Base-by-base conservation (phyloP, 2,329 filamentous ascomycete species). In the Xylaria sp. region DNA sequence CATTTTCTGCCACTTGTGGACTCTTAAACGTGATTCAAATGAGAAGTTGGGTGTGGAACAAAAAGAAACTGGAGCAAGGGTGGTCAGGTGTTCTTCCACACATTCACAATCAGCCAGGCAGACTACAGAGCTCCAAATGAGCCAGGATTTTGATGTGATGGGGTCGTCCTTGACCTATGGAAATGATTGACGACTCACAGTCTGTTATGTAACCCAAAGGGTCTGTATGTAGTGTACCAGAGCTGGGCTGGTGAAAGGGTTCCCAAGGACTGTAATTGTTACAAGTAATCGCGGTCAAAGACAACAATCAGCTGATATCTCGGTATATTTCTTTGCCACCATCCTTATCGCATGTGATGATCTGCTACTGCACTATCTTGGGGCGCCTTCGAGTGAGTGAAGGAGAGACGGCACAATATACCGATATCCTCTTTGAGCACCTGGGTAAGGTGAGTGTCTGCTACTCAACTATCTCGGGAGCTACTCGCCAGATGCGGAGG, bases 311-410 rank as follows among this genome's bases (percentile, higher is more conserved):
- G 33, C 39, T 52, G 63, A 69, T 57, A 25, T 59, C 23, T 70
- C 60, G 51, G 39, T 62, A 62, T 31, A 48, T 36, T 36, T 48
- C 28, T 41, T 62, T 12, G 13, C 25, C 31, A 9, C 23, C 51
- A 18, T 18, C 10, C 23, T 63, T 10, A 31, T 23, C 12, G 5
- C 58, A 13, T 31, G 12, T 54, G 52, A 67, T 62, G 57, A 59
- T 54, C 48, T 64, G 55, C 28, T 20, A 62, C 33, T 23, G 15
- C 51, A 52, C 46, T 36, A 36, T 33, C 6, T 31, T 51, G 2
- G n/a, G 43, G 39, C 51, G 18, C n/a, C 52, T 69, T 55, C 43
- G 28, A 62, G 31, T 46, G 64, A 67, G 62, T 46, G 61, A 67
- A 59, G 62, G 57, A 61, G 20, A 43, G n/a, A 49, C 55, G 39